phyloP scores from a whole-genome alignment of 2,329 filamentous ascomycete species.

The Cordyceps fumosorosea region DNA sequence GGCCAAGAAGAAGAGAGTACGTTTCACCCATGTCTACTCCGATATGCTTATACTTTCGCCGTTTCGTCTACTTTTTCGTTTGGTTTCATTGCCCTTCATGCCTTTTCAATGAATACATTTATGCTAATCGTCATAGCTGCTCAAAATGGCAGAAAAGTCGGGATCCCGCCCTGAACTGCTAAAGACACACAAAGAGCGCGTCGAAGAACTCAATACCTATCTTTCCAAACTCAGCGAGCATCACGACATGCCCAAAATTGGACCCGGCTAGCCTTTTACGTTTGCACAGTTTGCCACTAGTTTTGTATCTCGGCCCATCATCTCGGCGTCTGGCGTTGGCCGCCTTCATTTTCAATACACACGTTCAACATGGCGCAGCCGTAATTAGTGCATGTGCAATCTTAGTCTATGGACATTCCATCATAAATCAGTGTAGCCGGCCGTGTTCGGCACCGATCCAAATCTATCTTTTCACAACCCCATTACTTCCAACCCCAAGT shows the following conservation, averaged over 20 bases:
- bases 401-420: constrained; percentile 10
- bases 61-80: neutral
- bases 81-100: neutral
- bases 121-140: constrained; percentile 48
- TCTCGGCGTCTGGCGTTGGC: neutral
- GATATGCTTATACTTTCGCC: neutral
- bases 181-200: constrained; percentile 94
- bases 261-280: constrained; percentile 41
- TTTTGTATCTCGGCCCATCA: neutral
- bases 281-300: neutral
- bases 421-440: constrained; percentile 8
- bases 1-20: constrained; percentile 68
- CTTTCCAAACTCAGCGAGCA: constrained; percentile 89
- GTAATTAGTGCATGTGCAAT: constrained; percentile 5
- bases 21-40: constrained; percentile 21
- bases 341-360: neutral
- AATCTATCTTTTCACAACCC: constrained; percentile 7
- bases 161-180: constrained; percentile 64
- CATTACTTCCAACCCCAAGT: neutral
- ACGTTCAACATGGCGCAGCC: neutral
- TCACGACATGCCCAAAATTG: constrained; percentile 84
- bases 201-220: constrained; percentile 93
- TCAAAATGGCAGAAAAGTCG: constrained; percentile 64
- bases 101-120: neutral
- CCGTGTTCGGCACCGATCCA: constrained; percentile 4